phyloP scores from a whole-genome alignment of 768 basidiomycete genomes.

The Albatrellus ellisii region DNA sequence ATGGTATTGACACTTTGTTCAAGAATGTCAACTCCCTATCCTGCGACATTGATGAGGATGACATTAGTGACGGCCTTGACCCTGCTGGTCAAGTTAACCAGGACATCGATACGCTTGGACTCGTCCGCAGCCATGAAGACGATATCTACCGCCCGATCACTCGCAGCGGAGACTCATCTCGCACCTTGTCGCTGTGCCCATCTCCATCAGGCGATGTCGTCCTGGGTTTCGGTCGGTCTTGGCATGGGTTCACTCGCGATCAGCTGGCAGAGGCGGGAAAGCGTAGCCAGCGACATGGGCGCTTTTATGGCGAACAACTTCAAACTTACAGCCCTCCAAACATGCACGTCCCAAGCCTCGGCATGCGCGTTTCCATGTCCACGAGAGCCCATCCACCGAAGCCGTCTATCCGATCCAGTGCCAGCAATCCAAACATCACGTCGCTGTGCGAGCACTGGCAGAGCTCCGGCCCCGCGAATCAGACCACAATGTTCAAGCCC shows the following conservation, averaged over 20 bases:
- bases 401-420: constrained; percentile 32
- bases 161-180: too few relatives aligned
- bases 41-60: constrained; percentile 8
- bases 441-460: constrained; percentile 48
- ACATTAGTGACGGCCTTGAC: not conserved
- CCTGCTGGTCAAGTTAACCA: not conserved
- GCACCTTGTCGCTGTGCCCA: not conserved
- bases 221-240: not conserved
- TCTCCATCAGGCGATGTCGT: too few relatives aligned
- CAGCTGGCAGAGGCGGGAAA: not conserved
- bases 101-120: not conserved
- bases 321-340: too few relatives aligned
- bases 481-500: constrained; percentile 35
- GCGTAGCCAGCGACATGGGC: not conserved
- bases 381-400: constrained; percentile 27
- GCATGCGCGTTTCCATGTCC: constrained; percentile 22
- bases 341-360: too few relatives aligned
- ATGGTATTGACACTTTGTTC: constrained; percentile 44
- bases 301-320: too few relatives aligned
- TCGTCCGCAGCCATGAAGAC: not conserved
- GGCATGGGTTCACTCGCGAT: not conserved
- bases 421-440: constrained; percentile 45
- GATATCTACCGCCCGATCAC: too few relatives aligned
- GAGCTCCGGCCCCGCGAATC: constrained; percentile 42
- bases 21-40: not conserved